Percentiles rank a stretch among this genome's conserved stretches.
These are phyloP conservation scores for Linnemannia schmuckeri DNA, from an alignment of 192 early-diverging fungal genomes.

Conservation along the genomic window DNA sequence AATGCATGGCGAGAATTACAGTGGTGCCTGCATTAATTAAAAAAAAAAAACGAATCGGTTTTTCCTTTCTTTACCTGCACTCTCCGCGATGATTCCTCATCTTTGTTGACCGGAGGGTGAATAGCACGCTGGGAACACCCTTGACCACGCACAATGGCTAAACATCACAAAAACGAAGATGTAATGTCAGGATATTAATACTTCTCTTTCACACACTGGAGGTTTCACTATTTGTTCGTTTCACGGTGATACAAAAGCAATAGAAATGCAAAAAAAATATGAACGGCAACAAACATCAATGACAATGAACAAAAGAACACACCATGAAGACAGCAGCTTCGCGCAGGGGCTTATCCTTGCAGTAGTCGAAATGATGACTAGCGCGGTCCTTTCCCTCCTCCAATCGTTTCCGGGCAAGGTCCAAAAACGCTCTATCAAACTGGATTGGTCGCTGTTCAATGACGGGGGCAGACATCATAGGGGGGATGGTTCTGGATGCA, in stretches of 20 bases:
- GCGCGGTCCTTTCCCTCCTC: conserved; percentile 14
- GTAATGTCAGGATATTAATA: background rate
- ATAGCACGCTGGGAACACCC: conserved; percentile 75
- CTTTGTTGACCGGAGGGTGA: conserved; percentile 77
- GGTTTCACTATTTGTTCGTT: background rate
- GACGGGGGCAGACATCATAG: conserved; percentile 22
- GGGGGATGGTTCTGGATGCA: conserved; percentile 38
- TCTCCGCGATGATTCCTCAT: conserved; percentile 85
- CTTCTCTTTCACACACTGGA: background rate
- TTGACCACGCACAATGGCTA: conserved; percentile 76
- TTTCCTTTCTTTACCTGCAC: conserved; percentile 64
- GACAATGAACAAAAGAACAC: background rate
- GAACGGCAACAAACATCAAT: background rate
- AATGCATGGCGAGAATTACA: background rate
- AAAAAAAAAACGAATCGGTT: background rate
- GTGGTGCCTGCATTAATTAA: background rate
- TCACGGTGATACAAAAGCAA: background rate
- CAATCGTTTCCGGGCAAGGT: conserved; percentile 32
- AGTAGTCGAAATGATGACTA: conserved; percentile 49
- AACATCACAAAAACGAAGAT: background rate
- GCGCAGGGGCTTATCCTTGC: conserved; percentile 44
- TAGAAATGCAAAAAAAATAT: background rate
- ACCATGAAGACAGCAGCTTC: conserved; percentile 54
- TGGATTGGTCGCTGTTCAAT: conserved; percentile 7
- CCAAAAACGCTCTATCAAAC: conserved; percentile 36